Evolutionary conservation across 2,329 filamentous ascomycete species (phyloP), one percentile per base, ranked within the genome.

Genomic region (Thelonectria blattea): DNA sequence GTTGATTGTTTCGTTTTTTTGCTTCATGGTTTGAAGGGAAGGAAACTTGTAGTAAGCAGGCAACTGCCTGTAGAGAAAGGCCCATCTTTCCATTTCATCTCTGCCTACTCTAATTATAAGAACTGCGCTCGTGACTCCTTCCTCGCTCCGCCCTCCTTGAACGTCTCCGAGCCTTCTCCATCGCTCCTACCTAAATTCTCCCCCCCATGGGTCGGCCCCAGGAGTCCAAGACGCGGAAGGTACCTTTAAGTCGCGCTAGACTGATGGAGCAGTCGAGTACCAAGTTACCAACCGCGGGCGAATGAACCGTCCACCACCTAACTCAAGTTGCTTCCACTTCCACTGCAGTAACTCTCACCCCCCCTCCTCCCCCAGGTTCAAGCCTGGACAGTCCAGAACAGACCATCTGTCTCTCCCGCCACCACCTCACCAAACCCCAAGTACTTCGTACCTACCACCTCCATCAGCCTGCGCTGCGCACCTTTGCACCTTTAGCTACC

Each of bases 321-420:
- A 51, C 54, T 55, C 30, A 47, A 30, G 22, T 47, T 27, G 51
- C 50, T 55, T 41, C 57, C 57, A n/a, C n/a, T n/a, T n/a, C n/a
- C n/a, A n/a, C n/a, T n/a, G n/a, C n/a, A 60, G 57, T 39, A 60
- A 45, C 46, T 47, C 32, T 32, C 42, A 27, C 24, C 52, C 59
- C 27, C 50, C 59, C 46, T 52, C 55, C 22, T 57, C 55, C 59
- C 59, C 59, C 59, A 58, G 59, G 59, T 62, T 62, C 50, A 58
- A 62, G 59, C 49, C 55, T 58, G 50, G 39, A 51, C 51, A 32
- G 30, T 46, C 46, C 46, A 22, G 56, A 62, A 54, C 55, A 55
- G 59, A 51, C 55, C 54, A 58, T 62, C 55, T 37, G 12, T 15
- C 54, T 46, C 54, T 53, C 49, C 54, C 54, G 49, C 58, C 58